Percentiles rank a stretch among this genome's conserved stretches.
Evolutionary conservation across 2,329 filamentous ascomycete genomes (phyloP).

Genomic region (Diaporthe longicolla): DNA sequence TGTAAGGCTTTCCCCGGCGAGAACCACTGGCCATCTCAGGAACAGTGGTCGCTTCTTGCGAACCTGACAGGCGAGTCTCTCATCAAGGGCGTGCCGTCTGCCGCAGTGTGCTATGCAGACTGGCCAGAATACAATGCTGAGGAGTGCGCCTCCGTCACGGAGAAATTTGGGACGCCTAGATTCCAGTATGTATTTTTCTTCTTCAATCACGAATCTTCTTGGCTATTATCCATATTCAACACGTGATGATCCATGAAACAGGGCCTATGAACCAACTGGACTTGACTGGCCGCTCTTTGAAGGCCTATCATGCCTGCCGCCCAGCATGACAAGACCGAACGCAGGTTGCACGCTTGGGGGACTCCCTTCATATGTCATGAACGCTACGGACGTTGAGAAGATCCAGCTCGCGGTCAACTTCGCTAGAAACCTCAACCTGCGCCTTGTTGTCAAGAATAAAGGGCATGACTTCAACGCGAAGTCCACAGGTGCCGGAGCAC

Average conservation of each 20-base stretch:
- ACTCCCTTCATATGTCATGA: slow-evolving; percentile 58
- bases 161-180: slow-evolving; percentile 52
- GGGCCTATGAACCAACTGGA: slow-evolving; percentile 19
- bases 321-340: slow-evolving; percentile 39
- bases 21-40: slow-evolving; percentile 63
- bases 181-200: slow-evolving; percentile 50
- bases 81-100: slow-evolving; percentile 67
- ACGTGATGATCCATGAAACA: background rate
- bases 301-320: slow-evolving; percentile 52
- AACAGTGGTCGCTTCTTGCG: slow-evolving; percentile 66
- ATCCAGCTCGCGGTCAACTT: slow-evolving; percentile 64
- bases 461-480: slow-evolving; percentile 65
- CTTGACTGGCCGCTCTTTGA: slow-evolving; percentile 31
- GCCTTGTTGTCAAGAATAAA: slow-evolving; percentile 66
- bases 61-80: slow-evolving; percentile 64
- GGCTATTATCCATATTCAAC: background rate
- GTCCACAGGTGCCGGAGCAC: slow-evolving; percentile 54
- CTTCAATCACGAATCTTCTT: too few relatives aligned
- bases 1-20: slow-evolving; percentile 60
- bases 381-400: slow-evolving; percentile 57
- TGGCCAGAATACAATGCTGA: slow-evolving; percentile 58
- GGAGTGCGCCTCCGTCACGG: slow-evolving; percentile 56
- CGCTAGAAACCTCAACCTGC: slow-evolving; percentile 61
- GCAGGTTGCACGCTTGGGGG: slow-evolving; percentile 56
- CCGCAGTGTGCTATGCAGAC: slow-evolving; percentile 64